Conservation (phyloP, 148 eudicot species). For the Persicaria tinctoria region DNA sequence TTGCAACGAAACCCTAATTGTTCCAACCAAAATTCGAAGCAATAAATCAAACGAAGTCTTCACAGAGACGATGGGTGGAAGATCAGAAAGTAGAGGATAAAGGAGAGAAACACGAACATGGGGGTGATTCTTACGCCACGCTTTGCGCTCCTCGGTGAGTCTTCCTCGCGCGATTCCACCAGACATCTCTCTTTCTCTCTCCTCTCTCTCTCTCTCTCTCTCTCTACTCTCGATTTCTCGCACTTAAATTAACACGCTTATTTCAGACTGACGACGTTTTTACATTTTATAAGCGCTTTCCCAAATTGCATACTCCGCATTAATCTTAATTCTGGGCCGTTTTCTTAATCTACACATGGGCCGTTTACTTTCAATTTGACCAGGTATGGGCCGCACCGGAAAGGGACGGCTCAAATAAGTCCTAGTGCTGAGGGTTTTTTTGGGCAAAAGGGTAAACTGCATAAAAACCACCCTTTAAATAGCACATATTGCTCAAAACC, state of each 20-base stretch:
- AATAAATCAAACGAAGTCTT: neutral
- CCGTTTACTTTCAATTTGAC: too few species aligned
- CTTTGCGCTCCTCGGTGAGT: constrained; percentile 47
- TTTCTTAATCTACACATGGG: too few species aligned
- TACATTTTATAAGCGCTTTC: neutral
- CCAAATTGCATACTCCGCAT: too few species aligned
- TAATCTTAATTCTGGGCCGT: too few species aligned
- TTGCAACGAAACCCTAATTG: constrained; percentile 54
- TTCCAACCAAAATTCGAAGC: neutral
- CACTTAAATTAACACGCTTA: neutral
- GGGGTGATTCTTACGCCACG: constrained; percentile 61
- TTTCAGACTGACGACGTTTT: neutral
- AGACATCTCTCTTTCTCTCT: neutral
- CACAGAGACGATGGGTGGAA: neutral
- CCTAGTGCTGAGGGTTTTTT: too few species aligned
- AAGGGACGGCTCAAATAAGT: too few species aligned
- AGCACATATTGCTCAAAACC: too few species aligned
- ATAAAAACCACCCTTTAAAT: too few species aligned
- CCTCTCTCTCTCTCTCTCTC: neutral
- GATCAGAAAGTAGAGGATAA: neutral
- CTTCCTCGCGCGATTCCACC: constrained; percentile 49
- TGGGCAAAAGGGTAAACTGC: too few species aligned
- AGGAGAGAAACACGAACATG: constrained; percentile 26
- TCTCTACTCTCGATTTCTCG: neutral
- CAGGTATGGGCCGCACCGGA: too few species aligned